These are phyloP conservation scores for Trifolium pratense DNA, from an alignment of 306 rosid genomes.

Conservation along the genomic window DNA sequence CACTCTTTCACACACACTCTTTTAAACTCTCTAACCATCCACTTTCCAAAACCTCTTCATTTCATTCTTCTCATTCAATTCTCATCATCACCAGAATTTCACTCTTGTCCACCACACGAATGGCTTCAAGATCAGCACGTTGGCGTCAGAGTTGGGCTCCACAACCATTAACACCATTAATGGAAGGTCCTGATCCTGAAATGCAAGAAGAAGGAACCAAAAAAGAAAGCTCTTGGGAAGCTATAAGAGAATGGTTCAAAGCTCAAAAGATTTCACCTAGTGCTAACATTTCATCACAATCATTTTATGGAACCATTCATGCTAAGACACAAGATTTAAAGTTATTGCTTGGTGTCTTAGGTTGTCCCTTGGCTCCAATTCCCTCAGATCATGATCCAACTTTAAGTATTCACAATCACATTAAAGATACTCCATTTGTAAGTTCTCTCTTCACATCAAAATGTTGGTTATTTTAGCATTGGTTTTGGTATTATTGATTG, in stretches of 20 bases:
- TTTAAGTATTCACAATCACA: conserved; percentile 50
- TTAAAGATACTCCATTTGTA: conserved; percentile 81
- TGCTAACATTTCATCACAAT: conserved; percentile 29
- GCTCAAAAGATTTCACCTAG: conserved; percentile 61
- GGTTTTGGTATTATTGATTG: background rate
- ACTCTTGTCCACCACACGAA: background rate
- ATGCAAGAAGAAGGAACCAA: conserved; percentile 84
- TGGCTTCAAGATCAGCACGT: conserved; percentile 71
- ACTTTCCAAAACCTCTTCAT: conserved; percentile 36
- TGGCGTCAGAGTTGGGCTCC: conserved; percentile 85
- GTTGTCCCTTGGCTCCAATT: conserved; percentile 94
- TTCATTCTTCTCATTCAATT: conserved; percentile 25
- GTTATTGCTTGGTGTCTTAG: conserved; percentile 91
- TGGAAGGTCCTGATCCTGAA: conserved; percentile 95
- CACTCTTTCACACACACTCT: conserved; percentile 16
- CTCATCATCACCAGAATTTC: conserved; percentile 2
- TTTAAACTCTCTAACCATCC: conserved; percentile 21
- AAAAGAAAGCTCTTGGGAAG: conserved; percentile 90
- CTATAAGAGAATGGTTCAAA: conserved; percentile 86
- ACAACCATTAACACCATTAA: conserved; percentile 84
- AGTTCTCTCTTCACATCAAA: conserved; percentile 25
- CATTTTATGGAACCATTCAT: conserved; percentile 54
- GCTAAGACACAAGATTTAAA: conserved; percentile 78
- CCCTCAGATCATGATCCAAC: conserved; percentile 58
- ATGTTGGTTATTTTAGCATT: background rate